A percentile compares a stretch with the other conserved stretches of the same genome.
phyloP scores from a whole-genome alignment of 257 asterid genomes.

The Hygrophila difformis region DNA sequence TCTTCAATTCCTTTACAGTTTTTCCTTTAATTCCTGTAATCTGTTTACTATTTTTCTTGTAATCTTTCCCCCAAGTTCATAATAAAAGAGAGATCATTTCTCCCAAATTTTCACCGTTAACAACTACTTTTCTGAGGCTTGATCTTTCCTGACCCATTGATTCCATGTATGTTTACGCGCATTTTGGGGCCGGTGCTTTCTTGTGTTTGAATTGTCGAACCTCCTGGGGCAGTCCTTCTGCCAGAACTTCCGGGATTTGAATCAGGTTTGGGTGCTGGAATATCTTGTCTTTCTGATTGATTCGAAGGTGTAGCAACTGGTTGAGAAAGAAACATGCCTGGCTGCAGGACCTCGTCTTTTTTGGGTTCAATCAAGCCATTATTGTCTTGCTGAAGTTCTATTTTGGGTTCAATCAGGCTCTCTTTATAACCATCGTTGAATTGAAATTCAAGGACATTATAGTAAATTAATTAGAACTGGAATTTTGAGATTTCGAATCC shows the following conservation, averaged over 20 bases:
- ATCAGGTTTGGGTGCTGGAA: conserved; percentile 20
- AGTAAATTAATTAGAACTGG: too few species aligned
- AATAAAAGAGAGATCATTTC: too few species aligned
- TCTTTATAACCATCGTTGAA: too few species aligned
- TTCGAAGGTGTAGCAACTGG: conserved; percentile 33
- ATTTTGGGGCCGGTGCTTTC: conserved; percentile 41
- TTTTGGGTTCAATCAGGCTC: conserved; percentile 51
- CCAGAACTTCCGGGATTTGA: conserved; percentile 36
- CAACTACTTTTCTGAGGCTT: conserved; percentile 13
- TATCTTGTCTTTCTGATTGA: conserved; percentile 21
- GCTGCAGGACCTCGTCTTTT: conserved; percentile 53
- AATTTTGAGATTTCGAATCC: too few species aligned
- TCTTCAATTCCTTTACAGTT: too few species aligned
- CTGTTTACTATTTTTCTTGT: too few species aligned
- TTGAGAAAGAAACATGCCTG: conserved; percentile 79
- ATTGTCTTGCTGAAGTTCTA: conserved; percentile 65
- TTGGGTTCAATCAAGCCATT: conserved; percentile 76
- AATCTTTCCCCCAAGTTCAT: too few species aligned
- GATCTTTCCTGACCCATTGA: conserved; percentile 61
- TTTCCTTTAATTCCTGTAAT: too few species aligned
- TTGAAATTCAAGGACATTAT: too few species aligned
- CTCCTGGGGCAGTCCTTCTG: conserved; percentile 40
- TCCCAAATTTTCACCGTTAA: too few species aligned
- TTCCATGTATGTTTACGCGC: conserved; percentile 49
- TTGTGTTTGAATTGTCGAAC: conserved; percentile 26